Evolutionary conservation across 2,329 filamentous ascomycete species (phyloP).

Genomic region (Sordariomycetes sp.): DNA sequence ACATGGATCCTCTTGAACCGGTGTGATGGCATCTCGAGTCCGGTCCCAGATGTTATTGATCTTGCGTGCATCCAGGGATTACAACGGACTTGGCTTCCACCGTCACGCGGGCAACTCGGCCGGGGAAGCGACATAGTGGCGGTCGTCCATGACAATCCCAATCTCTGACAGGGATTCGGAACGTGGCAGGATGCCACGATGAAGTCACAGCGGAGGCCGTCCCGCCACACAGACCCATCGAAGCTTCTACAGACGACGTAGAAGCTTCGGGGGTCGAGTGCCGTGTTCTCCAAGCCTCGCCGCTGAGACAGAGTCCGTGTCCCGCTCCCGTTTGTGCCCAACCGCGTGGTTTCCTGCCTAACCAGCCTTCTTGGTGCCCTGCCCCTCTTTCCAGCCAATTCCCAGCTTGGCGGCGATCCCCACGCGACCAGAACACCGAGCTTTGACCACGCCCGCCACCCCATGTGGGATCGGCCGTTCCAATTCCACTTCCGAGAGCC

Average conservation of each 20-base stretch:
- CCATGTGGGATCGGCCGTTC: background rate
- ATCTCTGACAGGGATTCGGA: background rate
- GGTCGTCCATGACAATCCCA: background rate
- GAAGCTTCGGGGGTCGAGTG: background rate
- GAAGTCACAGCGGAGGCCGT: background rate
- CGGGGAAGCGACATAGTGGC: background rate
- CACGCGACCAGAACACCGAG: background rate
- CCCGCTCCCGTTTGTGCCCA: background rate
- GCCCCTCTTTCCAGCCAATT: background rate
- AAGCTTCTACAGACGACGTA: background rate
- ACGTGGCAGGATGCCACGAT: background rate
- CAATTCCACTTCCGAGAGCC: background rate
- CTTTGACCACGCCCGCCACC: background rate
- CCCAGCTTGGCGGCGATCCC: background rate
- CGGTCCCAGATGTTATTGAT: background rate
- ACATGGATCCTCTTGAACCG: background rate
- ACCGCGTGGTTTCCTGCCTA: background rate
- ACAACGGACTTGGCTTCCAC: background rate
- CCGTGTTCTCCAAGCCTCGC: background rate
- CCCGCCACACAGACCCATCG: background rate
- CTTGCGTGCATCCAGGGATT: background rate
- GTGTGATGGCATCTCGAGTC: background rate
- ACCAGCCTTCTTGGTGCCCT: background rate
- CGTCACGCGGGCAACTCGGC: background rate
- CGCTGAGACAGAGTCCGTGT: background rate